Evolutionary conservation across 2,329 filamentous ascomycete genomes (phyloP).

Genomic region (Xylaria sp.): DNA sequence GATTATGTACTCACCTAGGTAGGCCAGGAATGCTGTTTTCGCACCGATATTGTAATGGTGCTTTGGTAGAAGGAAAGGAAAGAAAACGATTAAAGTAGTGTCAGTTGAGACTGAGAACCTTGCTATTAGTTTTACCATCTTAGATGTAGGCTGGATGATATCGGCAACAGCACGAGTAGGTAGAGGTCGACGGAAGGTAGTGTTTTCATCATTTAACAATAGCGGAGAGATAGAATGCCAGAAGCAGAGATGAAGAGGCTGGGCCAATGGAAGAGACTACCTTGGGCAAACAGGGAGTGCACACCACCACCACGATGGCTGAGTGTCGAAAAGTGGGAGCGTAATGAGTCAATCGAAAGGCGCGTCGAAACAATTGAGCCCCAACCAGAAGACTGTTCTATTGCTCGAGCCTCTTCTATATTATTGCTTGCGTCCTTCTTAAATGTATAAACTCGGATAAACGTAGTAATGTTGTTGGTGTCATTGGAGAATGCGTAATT

Average conservation of each 20-base stretch:
- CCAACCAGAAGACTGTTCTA: not conserved
- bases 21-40: not conserved
- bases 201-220: not conserved
- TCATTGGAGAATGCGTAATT: too few relatives aligned
- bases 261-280: not conserved
- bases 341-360: not conserved
- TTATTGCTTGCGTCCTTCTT: too few relatives aligned
- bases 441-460: too few relatives aligned
- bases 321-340: not conserved
- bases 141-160: too few relatives aligned
- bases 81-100: not conserved
- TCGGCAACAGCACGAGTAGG: too few relatives aligned
- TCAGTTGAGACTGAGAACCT: not conserved
- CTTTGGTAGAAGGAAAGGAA: not conserved
- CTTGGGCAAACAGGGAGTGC: not conserved
- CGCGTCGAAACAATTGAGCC: not conserved
- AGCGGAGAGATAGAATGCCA: not conserved
- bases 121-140: too few relatives aligned
- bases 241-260: constrained; percentile 2
- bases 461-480: too few relatives aligned
- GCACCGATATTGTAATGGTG: not conserved
- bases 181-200: too few relatives aligned
- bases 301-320: not conserved
- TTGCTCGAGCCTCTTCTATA: not conserved
- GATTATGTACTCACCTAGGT: not conserved